Evolutionary conservation across 768 basidiomycete genomes (phyloP).

Genomic region (Boletus rubropictus): DNA sequence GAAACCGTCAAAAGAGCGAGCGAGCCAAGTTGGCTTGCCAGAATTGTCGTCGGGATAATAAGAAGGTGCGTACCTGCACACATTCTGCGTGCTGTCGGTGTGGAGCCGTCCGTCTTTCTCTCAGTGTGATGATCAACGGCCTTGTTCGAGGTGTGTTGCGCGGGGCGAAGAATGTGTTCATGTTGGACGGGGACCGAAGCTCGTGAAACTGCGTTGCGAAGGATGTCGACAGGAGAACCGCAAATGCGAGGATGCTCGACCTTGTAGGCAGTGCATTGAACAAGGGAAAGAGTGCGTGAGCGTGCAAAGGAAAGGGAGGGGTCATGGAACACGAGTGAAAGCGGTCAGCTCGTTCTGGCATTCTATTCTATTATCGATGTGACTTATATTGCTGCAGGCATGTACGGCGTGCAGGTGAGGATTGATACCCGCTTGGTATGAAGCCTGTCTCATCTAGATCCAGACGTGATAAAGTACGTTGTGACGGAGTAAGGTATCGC

Average conservation of each 20-base stretch:
- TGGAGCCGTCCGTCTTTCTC: background rate
- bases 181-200: constrained; percentile 50
- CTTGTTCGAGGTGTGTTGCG: constrained; percentile 53
- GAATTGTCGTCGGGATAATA: constrained; percentile 58
- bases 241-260: constrained; percentile 54
- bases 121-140: constrained; percentile 60
- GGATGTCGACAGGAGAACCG: constrained; percentile 50
- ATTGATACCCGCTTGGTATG: constrained; percentile 1
- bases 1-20: constrained; percentile 37
- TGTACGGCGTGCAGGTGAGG: constrained; percentile 56
- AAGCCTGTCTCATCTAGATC: constrained; percentile 13
- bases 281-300: constrained; percentile 43
- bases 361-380: constrained; percentile 3
- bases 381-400: constrained; percentile 36
- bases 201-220: constrained; percentile 56
- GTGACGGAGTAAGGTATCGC: constrained; percentile 50
- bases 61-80: constrained; percentile 44
- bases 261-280: constrained; percentile 49
- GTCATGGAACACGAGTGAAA: constrained; percentile 57
- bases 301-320: constrained; percentile 46
- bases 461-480: constrained; percentile 59
- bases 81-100: background rate
- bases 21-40: constrained; percentile 56
- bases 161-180: constrained; percentile 53
- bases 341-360: constrained; percentile 38